Percentiles rank a stretch among this genome's conserved stretches.
Conservation (phyloP, 805 yeast species). For the Starmera dryadoides region DNA sequence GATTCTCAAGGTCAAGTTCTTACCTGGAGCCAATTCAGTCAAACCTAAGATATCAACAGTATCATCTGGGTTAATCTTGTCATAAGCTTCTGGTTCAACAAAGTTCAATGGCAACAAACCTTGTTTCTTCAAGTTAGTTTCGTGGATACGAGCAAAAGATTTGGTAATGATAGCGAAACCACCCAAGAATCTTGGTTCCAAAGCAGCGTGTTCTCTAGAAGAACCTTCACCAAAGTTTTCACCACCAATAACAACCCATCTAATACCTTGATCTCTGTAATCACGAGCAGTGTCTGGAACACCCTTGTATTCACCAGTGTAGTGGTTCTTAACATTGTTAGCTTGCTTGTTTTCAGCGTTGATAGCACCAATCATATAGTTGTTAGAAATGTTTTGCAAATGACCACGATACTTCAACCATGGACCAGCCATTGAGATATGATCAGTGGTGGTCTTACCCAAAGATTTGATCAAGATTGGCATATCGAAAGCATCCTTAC, state of each 20-base stretch:
- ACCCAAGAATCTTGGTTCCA: slow-evolving; percentile 91
- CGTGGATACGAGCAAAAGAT: slow-evolving; percentile 97
- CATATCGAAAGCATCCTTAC: slow-evolving; percentile 72
- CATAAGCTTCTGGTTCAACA: slow-evolving; percentile 86
- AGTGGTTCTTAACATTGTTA: slow-evolving; percentile 88
- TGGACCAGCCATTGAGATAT: slow-evolving; percentile 96
- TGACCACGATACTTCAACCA: slow-evolving; percentile 99
- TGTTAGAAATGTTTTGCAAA: slow-evolving; percentile 88
- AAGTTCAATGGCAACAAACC: slow-evolving; percentile 95
- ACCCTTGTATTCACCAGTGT: slow-evolving; percentile 91
- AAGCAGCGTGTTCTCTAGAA: slow-evolving; percentile 98
- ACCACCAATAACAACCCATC: slow-evolving; percentile 95
- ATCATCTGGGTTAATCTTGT: slow-evolving; percentile 72
- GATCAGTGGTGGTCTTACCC: slow-evolving; percentile 98
- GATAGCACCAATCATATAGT: slow-evolving; percentile 97
- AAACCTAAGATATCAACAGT: slow-evolving; percentile 67
- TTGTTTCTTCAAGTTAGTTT: slow-evolving; percentile 95
- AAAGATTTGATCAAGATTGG: slow-evolving; percentile 82
- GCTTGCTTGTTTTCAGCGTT: slow-evolving; percentile 93
- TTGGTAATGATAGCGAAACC: slow-evolving; percentile 84
- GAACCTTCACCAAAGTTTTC: slow-evolving; percentile 99
- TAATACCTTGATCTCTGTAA: slow-evolving; percentile 67
- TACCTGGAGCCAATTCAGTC: slow-evolving; percentile 68
- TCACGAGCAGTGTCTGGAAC: slow-evolving; percentile 95
- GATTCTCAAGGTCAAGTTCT: slow-evolving; percentile 74